Evolutionary conservation across 331 rosid species (phyloP), one percentile per base, ranked within the genome.

Genomic region (Quercus tomentella): DNA sequence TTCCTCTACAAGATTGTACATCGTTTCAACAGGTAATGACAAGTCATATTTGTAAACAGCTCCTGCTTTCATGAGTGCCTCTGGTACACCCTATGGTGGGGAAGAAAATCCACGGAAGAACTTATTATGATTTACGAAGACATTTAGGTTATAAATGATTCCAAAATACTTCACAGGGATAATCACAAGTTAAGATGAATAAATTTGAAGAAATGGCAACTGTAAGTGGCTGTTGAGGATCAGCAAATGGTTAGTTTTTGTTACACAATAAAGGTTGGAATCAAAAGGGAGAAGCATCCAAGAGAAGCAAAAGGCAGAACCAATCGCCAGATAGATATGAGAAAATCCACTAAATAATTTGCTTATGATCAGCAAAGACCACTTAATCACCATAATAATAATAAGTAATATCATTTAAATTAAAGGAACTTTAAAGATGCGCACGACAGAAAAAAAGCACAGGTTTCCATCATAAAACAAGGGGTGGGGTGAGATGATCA

Each of bases 21-120:
- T 56, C 75, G 79, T 87, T 83, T 91, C 97, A 79, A 95, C 79
- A 56, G 97, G 98, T 76, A 95, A 76, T 12, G 99, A 95, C 78
- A 95, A 79, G 87, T 93, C 99, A 78, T 95, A 95, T 76, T 91
- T 93, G 86, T 93, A 95, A 83, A 89, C 77, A 68, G 97, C 96
- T 82, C 98, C 99, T 72, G 93, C 94, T 84, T 86, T 91, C 88
- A 82, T 80, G 86, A 93, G 74, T 77, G 99, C 98, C 87, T 95
- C 99, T 56, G 99, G 14, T 76, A 95, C 54, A 73, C 99, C 97
- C 98, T 95, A 85, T 82, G 75, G 82, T 43, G 73, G 78, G 35
- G 58, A 61, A 60, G 33, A 77, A 61, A 43, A 21, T 70, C 18
- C 7, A 35, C 70, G 4, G 17, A 63, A 83, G 72, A 49, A 52